Base-by-base conservation (phyloP, 2,329 filamentous ascomycete species). In the Fusarium sp. region DNA sequence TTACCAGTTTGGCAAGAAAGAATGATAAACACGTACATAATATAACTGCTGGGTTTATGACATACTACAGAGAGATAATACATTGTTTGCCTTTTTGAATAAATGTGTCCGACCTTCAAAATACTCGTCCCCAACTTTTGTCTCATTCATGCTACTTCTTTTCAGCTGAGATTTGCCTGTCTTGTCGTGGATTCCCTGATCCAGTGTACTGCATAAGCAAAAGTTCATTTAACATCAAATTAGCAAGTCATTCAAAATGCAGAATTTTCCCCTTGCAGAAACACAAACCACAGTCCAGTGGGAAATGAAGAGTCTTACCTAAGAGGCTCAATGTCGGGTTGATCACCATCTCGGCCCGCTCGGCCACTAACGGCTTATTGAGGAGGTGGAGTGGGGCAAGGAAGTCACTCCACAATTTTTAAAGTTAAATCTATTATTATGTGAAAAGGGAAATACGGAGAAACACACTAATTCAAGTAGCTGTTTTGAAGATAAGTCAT, bases 1-100 rank as follows among this genome's bases (percentile, higher is more conserved):
- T 35, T 35, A 20, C 4, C 8, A 4, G 3, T 24, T 35, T 7
- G 6, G 22, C 17, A 18, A 24, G 15, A 13, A 2, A 3, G 5
- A 4, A 20, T 5, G 0, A 7, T 4, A n/a, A 18, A 13, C 3
- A 49, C 2, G 13, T 18, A 20, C 6, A 26, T 13, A 5, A 13
- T 15, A n/a, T 1, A 6, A 22, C 14, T 17, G 9, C 20, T 31
- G 6, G 2, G 1, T 6, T 22, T 17, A 15, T 1, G 6, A 11
- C 6, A 48, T 1, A 5, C 2, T 5, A 12, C 13, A 12, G 1
- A 31, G 20, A 31, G 5, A 22, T 31, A 22, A 2, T 4, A 6
- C 1, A 12, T 9, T 18, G 0, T n/a, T 13, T 22, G 13, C 11
- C 15, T 12, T 33, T 2, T 3, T 7, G 3, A 18, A 11, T 3